Conservation (phyloP, 2,329 filamentous ascomycete genomes). For the Xylaria digitata region DNA sequence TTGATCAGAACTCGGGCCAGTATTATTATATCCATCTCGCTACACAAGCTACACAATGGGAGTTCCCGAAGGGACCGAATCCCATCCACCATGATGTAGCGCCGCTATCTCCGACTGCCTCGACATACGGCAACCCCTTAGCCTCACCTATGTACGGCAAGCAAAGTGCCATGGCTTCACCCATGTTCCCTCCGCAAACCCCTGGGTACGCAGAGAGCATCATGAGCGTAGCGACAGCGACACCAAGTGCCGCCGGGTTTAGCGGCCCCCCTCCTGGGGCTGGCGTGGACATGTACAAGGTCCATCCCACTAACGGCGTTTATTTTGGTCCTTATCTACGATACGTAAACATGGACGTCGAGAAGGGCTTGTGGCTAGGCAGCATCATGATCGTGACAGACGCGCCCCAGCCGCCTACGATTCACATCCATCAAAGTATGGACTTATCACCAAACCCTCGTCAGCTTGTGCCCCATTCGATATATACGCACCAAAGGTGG, state of each 20-base stretch:
- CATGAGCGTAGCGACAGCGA: constrained; percentile 79
- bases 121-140: constrained; percentile 79
- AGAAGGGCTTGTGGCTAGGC: constrained; percentile 89
- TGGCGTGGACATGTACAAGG: constrained; percentile 93
- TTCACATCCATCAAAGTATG: constrained; percentile 90
- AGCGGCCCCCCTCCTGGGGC: constrained; percentile 87
- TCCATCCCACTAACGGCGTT: constrained; percentile 92
- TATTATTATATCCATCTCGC: constrained; percentile 99
- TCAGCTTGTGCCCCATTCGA: constrained; percentile 83
- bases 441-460: constrained; percentile 93
- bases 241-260: constrained; percentile 83
- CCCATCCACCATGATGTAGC: constrained; percentile 84
- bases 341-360: constrained; percentile 97
- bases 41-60: constrained; percentile 97
- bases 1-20: constrained; percentile 94
- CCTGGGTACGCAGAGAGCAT: constrained; percentile 88
- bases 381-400: constrained; percentile 95
- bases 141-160: constrained; percentile 75
- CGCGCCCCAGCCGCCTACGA: constrained; percentile 89
- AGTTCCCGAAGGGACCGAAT: constrained; percentile 95
- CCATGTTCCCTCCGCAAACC: constrained; percentile 83
- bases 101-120: constrained; percentile 84
- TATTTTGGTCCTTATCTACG: constrained; percentile 97
- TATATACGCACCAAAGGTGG: constrained; percentile 92
- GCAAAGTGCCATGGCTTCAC: constrained; percentile 78